Percentiles rank a stretch among this genome's conserved stretches.
Evolutionary conservation across 2,329 filamentous ascomycete species (phyloP).

Genomic region (Colletotrichum aenigma): DNA sequence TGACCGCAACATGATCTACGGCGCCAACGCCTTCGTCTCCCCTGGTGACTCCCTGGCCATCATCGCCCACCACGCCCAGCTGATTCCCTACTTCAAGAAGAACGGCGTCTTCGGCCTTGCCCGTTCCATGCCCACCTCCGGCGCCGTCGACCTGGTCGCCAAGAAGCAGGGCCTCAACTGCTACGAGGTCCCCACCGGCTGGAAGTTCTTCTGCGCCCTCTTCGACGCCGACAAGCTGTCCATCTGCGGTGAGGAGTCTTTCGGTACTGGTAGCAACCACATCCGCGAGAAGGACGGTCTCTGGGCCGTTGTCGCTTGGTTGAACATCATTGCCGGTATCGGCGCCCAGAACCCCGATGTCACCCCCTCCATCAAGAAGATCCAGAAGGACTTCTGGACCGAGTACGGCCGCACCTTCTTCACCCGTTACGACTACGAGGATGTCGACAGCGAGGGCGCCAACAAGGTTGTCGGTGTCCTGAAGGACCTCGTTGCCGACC

Average conservation of each 20-base stretch:
- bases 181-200: conserved; percentile 98
- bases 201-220: conserved; percentile 98
- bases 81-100: conserved; percentile 98
- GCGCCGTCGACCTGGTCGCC: conserved; percentile 93
- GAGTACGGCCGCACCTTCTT: conserved; percentile 98
- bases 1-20: conserved; percentile 99
- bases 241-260: conserved; percentile 98
- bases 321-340: conserved; percentile 97
- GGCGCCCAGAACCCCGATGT: conserved; percentile 80
- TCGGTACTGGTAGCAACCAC: conserved; percentile 97
- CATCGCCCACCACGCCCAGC: conserved; percentile 93
- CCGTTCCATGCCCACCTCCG: conserved; percentile 96
- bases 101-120: conserved; percentile 95
- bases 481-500: conserved; percentile 75
- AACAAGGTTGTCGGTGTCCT: conserved; percentile 88
- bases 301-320: conserved; percentile 96
- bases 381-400: conserved; percentile 97
- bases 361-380: conserved; percentile 91
- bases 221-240: conserved; percentile 96
- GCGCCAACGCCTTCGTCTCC: conserved; percentile 93
- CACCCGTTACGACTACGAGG: conserved; percentile 98
- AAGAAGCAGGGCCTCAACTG: conserved; percentile 89
- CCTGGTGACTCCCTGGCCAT: conserved; percentile 97
- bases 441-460: conserved; percentile 88
- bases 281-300: conserved; percentile 99